phyloP scores from a whole-genome alignment of 768 basidiomycete genomes.

The Pulveroboletus sp. region DNA sequence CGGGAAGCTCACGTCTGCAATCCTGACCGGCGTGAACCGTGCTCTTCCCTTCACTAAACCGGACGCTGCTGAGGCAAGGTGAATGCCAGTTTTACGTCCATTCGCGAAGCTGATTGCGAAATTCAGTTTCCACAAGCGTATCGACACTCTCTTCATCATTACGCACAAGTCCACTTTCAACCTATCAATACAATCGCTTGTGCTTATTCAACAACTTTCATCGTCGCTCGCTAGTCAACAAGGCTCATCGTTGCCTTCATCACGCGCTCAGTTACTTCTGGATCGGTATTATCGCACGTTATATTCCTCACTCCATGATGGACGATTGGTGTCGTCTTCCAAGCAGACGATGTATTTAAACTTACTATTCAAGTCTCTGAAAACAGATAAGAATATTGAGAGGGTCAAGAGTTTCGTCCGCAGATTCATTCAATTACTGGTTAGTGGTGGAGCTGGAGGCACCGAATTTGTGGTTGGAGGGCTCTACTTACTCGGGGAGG shows the following conservation, averaged over 20 bases:
- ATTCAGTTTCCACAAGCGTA: conserved; percentile 72
- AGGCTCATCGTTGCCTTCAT: conserved; percentile 37
- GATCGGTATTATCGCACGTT: conserved; percentile 78
- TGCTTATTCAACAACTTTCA: conserved; percentile 82
- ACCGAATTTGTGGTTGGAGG: conserved; percentile 89
- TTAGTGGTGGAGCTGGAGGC: conserved; percentile 63
- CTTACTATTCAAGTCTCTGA: conserved; percentile 85
- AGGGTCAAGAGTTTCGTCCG: conserved; percentile 79
- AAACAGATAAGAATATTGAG: conserved; percentile 52
- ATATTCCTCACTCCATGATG: conserved; percentile 85
- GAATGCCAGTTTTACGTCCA: conserved; percentile 4
- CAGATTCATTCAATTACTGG: conserved; percentile 77
- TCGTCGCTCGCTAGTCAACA: conserved; percentile 44
- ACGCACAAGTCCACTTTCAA: conserved; percentile 97
- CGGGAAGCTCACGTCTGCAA: conserved; percentile 81
- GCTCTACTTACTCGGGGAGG: conserved; percentile 82
- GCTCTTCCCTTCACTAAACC: conserved; percentile 90
- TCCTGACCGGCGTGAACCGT: conserved; percentile 91
- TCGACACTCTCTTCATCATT: conserved; percentile 90
- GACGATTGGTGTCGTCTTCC: conserved; percentile 71
- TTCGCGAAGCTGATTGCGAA: conserved; percentile 1
- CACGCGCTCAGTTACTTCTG: conserved; percentile 43
- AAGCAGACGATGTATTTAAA: conserved; percentile 99
- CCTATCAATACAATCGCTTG: conserved; percentile 87
- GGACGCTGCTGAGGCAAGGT: conserved; percentile 64